Conservation (phyloP, 352 stramenopile genomes). For the Globisporangium megalacanthum region DNA sequence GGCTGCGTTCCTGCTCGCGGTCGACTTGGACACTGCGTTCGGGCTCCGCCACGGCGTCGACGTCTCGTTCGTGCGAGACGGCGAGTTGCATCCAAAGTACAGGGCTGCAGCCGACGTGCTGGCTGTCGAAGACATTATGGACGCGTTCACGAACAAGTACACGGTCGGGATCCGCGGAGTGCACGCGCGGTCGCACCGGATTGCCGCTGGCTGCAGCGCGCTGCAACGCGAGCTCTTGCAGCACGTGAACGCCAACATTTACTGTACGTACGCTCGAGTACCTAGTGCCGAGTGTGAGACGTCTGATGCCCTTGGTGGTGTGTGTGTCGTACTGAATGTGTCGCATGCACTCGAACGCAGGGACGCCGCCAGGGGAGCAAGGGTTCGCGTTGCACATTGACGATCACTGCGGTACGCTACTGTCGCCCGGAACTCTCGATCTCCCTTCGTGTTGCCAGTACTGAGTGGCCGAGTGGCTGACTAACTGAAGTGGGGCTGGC, state of each 20-base stretch:
- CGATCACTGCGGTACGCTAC: slow-evolving; percentile 24
- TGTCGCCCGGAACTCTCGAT: neutral
- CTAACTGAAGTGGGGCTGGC: neutral
- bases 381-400: slow-evolving; percentile 28
- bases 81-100: slow-evolving; percentile 13
- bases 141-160: slow-evolving; percentile 16
- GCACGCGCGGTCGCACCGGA: slow-evolving; percentile 16
- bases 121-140: slow-evolving; percentile 13
- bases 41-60: slow-evolving; percentile 22
- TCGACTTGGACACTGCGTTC: neutral
- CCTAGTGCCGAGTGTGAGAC: neutral
- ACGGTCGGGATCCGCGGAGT: slow-evolving; percentile 27
- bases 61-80: slow-evolving; percentile 21
- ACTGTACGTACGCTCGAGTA: slow-evolving; percentile 16
- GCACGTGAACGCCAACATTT: slow-evolving; percentile 32
- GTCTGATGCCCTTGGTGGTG: neutral
- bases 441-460: neutral
- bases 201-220: slow-evolving; percentile 11
- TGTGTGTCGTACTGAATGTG: neutral
- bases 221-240: slow-evolving; percentile 24
- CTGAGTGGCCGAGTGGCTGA: neutral
- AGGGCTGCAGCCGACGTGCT: slow-evolving; percentile 2
- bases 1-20: neutral
- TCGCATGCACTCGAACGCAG: slow-evolving; percentile 5
- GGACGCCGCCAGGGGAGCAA: slow-evolving; percentile 24